These are phyloP conservation scores for Penicillium flavigenum DNA, from an alignment of 495 filamentous ascomycete genomes.

Conservation along the genomic window DNA sequence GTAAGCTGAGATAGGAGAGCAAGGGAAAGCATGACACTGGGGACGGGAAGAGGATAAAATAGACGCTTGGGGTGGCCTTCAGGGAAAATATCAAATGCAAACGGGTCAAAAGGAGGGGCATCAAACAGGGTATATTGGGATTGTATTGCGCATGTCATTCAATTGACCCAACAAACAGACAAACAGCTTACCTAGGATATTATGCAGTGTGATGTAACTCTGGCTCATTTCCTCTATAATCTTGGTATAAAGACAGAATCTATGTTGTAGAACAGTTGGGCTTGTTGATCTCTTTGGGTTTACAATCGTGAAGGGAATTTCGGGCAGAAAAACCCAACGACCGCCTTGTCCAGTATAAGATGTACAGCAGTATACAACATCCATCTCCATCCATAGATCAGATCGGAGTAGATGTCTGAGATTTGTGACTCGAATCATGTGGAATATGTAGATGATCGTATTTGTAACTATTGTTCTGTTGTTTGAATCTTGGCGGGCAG, in stretches of 20 bases:
- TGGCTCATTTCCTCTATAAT: not conserved
- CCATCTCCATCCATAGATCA: not conserved
- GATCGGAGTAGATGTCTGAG: not conserved
- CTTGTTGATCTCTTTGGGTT: not conserved
- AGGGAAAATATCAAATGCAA: not conserved
- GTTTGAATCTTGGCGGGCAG: too few relatives aligned
- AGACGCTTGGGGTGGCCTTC: not conserved
- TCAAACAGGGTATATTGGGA: not conserved
- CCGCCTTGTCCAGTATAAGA: not conserved
- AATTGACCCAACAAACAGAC: not conserved
- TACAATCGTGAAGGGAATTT: not conserved
- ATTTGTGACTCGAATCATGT: too few relatives aligned
- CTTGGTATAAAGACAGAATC: not conserved
- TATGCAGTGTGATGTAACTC: not conserved
- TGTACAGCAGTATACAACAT: not conserved
- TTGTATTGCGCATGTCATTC: not conserved
- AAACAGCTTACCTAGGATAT: not conserved
- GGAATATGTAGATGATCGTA: too few relatives aligned
- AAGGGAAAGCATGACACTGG: not conserved
- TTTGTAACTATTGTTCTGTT: too few relatives aligned
- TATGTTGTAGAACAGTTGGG: not conserved
- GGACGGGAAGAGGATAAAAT: not conserved
- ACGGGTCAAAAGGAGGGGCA: not conserved
- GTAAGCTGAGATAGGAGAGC: not conserved
- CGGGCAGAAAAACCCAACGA: not conserved